These are phyloP conservation scores for Fusarium robinianum DNA, from an alignment of 2,329 filamentous ascomycete genomes.

Conservation along the genomic window DNA sequence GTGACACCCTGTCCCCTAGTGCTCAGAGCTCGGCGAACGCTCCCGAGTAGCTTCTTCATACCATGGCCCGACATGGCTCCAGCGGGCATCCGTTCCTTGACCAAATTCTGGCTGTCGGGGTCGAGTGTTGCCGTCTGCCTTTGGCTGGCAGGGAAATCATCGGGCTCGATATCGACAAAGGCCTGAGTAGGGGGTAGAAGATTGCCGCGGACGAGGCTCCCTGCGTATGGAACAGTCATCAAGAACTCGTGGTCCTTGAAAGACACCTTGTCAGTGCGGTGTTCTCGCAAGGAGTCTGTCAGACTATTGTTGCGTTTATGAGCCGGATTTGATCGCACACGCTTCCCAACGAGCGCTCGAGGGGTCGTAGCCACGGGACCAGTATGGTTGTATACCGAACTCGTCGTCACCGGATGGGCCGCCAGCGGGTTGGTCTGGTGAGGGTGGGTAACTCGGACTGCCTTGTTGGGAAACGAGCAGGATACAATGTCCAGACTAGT, in stretches of 20 bases:
- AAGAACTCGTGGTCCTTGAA: slow-evolving; percentile 62
- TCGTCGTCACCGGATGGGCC: slow-evolving; percentile 61
- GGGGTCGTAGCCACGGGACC: slow-evolving; percentile 63
- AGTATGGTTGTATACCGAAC: slow-evolving; percentile 50
- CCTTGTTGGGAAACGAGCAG: slow-evolving; percentile 65
- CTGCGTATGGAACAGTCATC: slow-evolving; percentile 70
- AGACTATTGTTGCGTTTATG: slow-evolving; percentile 90
- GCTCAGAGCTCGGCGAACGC: slow-evolving; percentile 80
- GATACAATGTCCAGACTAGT: slow-evolving; percentile 65
- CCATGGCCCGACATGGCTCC: slow-evolving; percentile 71
- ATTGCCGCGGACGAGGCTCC: slow-evolving; percentile 85
- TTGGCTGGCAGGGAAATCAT: slow-evolving; percentile 51
- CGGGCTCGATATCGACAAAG: slow-evolving; percentile 70
- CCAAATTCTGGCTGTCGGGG: slow-evolving; percentile 43
- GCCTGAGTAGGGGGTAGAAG: slow-evolving; percentile 81
- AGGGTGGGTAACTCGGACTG: slow-evolving; percentile 45
- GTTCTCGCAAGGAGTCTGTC: slow-evolving; percentile 80
- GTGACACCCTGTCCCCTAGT: slow-evolving; percentile 54
- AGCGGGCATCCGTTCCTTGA: slow-evolving; percentile 54
- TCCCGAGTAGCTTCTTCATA: slow-evolving; percentile 85
- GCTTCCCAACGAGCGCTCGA: slow-evolving; percentile 61
- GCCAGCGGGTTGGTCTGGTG: slow-evolving; percentile 50
- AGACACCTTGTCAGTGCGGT: slow-evolving; percentile 54
- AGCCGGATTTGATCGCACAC: slow-evolving; percentile 55
- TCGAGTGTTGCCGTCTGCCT: slow-evolving; percentile 60